Conservation (phyloP, 225 moss, liverwort and hornwort genomes). For the Polytrichum commune region DNA sequence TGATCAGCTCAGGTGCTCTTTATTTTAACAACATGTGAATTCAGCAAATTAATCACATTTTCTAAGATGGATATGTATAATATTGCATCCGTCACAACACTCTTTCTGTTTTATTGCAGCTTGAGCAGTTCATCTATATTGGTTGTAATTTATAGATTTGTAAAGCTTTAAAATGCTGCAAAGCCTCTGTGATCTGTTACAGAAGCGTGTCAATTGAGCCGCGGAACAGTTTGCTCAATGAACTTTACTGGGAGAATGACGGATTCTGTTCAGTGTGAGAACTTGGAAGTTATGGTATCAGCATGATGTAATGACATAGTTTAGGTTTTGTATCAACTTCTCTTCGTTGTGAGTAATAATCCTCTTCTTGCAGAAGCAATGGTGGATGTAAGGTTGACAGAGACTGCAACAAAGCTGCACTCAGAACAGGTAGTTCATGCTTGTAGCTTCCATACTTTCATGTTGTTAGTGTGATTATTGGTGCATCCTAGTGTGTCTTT, state of each 20-base stretch:
- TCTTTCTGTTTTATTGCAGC: not conserved
- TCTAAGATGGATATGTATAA: not conserved
- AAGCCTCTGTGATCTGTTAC: not conserved
- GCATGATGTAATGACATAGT: not conserved
- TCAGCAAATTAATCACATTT: not conserved
- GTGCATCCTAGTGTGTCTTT: not conserved
- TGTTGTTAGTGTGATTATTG: not conserved
- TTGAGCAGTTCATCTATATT: too few relatives aligned
- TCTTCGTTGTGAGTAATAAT: slow-evolving; percentile 12
- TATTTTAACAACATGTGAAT: not conserved
- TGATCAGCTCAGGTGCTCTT: slow-evolving; percentile 3
- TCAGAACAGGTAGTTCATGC: slow-evolving; percentile 44
- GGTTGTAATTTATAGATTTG: too few relatives aligned
- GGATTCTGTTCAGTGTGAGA: too few relatives aligned
- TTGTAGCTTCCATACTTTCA: slow-evolving; percentile 1
- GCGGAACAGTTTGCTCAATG: too few relatives aligned
- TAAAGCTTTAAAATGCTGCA: too few relatives aligned
- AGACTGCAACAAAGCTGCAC: slow-evolving; percentile 29
- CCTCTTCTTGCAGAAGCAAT: slow-evolving; percentile 26
- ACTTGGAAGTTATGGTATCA: too few relatives aligned
- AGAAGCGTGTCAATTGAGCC: not conserved
- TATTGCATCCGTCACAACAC: slow-evolving; percentile 9
- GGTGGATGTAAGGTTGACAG: slow-evolving; percentile 35
- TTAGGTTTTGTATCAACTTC: slow-evolving; percentile 3
- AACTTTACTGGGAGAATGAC: too few relatives aligned